Evolutionary conservation across 208 protist species (phyloP).

Genomic region (Acanthamoeba polyphaga): DNA sequence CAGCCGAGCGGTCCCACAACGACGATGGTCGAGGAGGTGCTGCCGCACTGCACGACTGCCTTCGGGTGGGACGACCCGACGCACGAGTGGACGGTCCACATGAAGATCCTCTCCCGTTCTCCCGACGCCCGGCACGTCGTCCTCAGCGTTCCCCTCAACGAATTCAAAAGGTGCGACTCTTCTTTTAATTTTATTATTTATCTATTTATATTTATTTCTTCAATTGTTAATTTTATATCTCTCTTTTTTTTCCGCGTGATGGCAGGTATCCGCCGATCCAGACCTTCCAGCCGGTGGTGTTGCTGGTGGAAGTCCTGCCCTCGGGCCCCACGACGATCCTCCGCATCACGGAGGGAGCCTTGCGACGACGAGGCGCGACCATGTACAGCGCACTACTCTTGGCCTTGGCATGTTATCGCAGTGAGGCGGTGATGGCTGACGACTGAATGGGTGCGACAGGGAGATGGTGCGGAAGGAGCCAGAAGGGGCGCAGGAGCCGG

Average conservation of each 20-base stretch:
- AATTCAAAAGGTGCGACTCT: background rate
- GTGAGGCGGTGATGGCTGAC: no score
- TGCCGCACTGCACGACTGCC: background rate
- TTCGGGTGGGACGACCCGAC: conserved; percentile 39
- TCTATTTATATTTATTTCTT: no score
- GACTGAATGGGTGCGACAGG: background rate
- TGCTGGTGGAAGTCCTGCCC: background rate
- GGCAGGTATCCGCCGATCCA: background rate
- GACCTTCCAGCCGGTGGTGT: background rate
- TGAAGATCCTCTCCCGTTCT: conserved; percentile 12
- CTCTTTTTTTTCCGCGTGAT: no score
- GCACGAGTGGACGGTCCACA: background rate
- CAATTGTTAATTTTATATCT: no score
- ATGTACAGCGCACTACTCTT: background rate
- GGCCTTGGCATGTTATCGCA: background rate
- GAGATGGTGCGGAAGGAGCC: background rate
- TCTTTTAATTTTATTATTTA: background rate
- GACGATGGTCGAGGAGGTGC: conserved; percentile 1
- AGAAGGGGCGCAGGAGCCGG: background rate
- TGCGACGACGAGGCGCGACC: background rate
- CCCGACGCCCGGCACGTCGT: background rate
- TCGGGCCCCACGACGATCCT: conserved; percentile 19
- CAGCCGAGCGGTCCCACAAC: background rate
- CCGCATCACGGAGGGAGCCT: background rate
- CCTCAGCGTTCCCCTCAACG: background rate